Evolutionary conservation across 2,329 filamentous ascomycete species (phyloP).

Genomic region (Phialophora tarda): DNA sequence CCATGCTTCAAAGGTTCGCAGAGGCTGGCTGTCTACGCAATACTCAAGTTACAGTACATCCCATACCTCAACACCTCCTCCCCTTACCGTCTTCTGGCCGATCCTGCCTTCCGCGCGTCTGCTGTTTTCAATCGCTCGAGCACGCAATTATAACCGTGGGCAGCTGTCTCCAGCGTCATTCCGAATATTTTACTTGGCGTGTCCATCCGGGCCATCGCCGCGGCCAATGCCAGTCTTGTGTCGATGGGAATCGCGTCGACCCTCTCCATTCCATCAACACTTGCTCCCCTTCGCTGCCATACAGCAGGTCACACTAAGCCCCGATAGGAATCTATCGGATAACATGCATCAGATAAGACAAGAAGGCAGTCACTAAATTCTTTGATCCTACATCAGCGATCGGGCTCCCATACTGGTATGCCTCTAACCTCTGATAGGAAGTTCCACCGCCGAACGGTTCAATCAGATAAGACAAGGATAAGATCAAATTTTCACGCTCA

Average conservation of each 20-base stretch:
- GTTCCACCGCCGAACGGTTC: neutral
- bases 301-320: neutral
- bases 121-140: neutral
- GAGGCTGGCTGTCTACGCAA: neutral
- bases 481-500: slow-evolving; percentile 2
- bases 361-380: neutral
- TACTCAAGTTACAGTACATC: neutral
- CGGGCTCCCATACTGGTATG: neutral
- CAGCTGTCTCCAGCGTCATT: neutral
- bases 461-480: slow-evolving; percentile 12
- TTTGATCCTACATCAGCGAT: neutral
- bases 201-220: neutral
- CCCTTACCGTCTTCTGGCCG: neutral
- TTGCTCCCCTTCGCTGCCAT: neutral
- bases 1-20: neutral
- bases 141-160: neutral
- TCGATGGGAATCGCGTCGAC: neutral
- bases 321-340: neutral
- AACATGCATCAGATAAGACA: slow-evolving; percentile 3
- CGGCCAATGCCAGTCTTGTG: neutral
- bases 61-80: neutral
- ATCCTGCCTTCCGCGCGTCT: neutral
- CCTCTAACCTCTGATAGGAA: slow-evolving; percentile 4
- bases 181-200: neutral
- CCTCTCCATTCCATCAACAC: neutral